Conservation (phyloP, 441 rosid species). For the Theobroma grandiflorum region DNA sequence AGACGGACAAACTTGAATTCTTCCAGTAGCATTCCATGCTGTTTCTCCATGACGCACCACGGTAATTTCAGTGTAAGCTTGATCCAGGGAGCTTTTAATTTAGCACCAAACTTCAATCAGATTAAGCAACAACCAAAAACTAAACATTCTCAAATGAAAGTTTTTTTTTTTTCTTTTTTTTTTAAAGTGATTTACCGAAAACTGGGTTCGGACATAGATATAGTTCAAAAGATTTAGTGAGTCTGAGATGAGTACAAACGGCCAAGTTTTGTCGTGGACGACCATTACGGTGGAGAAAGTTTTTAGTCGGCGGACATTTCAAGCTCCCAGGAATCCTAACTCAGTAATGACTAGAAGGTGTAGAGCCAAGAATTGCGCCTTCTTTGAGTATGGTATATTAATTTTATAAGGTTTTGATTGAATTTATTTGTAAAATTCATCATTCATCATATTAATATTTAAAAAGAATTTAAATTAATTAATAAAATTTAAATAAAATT, state of each 20-base stretch:
- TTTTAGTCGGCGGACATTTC: conserved; percentile 19
- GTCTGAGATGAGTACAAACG: neutral
- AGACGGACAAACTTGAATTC: conserved; percentile 54
- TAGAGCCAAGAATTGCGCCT: neutral
- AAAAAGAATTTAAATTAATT: too few species aligned
- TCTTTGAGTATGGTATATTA: neutral
- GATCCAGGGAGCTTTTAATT: conserved; percentile 42
- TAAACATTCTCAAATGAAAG: neutral
- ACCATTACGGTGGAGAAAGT: neutral
- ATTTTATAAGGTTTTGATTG: too few species aligned
- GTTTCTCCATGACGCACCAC: conserved; percentile 78
- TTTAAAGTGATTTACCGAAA: conserved; percentile 26
- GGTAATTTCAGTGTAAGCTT: conserved; percentile 52
- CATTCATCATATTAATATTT: too few species aligned
- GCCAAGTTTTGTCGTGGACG: conserved; percentile 21
- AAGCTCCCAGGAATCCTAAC: conserved; percentile 3
- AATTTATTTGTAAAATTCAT: too few species aligned
- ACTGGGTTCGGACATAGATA: conserved; percentile 33
- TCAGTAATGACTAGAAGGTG: neutral
- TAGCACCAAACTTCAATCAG: neutral
- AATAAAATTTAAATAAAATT: too few species aligned
- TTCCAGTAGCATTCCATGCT: conserved; percentile 59
- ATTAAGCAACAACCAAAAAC: neutral
- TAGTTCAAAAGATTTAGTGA: neutral
- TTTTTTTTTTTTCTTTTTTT: neutral